Evolutionary conservation across 495 filamentous ascomycete genomes (phyloP).

Genomic region (Penicillium ucsense): DNA sequence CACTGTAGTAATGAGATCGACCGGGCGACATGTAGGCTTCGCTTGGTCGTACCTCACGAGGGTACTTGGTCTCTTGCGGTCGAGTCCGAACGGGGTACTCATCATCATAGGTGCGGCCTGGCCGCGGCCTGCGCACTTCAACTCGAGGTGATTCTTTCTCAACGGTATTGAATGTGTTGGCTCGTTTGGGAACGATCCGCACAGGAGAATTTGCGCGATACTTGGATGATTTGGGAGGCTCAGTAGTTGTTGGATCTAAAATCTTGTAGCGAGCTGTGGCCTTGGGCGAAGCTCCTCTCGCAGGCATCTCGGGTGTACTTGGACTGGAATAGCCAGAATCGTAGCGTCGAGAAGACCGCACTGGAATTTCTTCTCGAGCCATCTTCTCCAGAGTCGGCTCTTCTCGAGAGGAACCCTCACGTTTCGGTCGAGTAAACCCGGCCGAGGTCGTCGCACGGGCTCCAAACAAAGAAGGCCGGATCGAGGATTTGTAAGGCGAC

Average conservation of each 20-base stretch:
- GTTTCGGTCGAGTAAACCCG: conserved; percentile 19
- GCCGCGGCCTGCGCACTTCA: conserved; percentile 12
- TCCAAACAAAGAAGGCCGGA: conserved; percentile 19
- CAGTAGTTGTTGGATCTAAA: conserved; percentile 24
- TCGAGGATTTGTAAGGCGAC: conserved; percentile 15
- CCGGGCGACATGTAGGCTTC: conserved; percentile 7
- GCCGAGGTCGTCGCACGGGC: conserved; percentile 25
- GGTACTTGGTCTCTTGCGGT: conserved; percentile 7
- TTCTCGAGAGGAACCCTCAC: conserved; percentile 14
- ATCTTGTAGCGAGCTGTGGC: conserved; percentile 25
- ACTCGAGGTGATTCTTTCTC: conserved; percentile 5
- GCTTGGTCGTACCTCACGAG: conserved; percentile 8
- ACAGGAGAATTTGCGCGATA: conserved; percentile 17
- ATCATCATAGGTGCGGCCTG: conserved; percentile 7
- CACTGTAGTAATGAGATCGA: conserved; percentile 10
- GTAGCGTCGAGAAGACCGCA: conserved; percentile 28
- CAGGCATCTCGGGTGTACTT: conserved; percentile 28
- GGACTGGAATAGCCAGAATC: conserved; percentile 42
- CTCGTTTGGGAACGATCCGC: conserved; percentile 9
- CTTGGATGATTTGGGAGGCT: conserved; percentile 18
- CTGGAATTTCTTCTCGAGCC: conserved; percentile 12
- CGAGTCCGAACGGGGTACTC: conserved; percentile 8
- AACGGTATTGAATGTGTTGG: conserved; percentile 9
- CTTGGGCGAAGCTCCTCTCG: conserved; percentile 21
- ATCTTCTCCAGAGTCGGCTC: conserved; percentile 15